Evolutionary conservation across 371 early-diverging fungal species (phyloP).

Genomic region (Rhizomucor miehei): DNA sequence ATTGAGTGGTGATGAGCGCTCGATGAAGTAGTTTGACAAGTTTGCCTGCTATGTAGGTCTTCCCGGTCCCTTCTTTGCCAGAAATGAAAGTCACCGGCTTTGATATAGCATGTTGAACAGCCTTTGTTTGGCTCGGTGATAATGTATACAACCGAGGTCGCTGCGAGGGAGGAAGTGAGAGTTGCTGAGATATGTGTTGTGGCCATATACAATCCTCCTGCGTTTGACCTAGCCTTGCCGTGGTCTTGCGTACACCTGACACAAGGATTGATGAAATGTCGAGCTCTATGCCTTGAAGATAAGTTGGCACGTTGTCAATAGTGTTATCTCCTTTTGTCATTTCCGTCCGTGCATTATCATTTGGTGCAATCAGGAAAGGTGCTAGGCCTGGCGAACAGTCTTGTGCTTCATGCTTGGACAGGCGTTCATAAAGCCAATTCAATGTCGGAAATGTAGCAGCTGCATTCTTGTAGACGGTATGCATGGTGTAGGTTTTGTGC

Average conservation of each 20-base stretch:
- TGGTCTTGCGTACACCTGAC: neutral
- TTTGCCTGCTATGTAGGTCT: slow-evolving; percentile 35
- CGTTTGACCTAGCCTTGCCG: neutral
- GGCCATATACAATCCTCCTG: slow-evolving; percentile 23
- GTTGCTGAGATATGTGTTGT: neutral
- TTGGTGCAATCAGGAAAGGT: neutral
- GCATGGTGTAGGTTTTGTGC: slow-evolving; percentile 18
- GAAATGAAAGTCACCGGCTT: slow-evolving; percentile 35
- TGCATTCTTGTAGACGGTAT: slow-evolving; percentile 19
- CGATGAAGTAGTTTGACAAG: slow-evolving; percentile 25
- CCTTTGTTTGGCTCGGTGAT: slow-evolving; percentile 34
- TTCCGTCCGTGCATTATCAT: too few species aligned
- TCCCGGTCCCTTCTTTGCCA: slow-evolving; percentile 41
- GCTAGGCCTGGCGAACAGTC: neutral
- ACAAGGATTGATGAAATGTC: slow-evolving; percentile 30
- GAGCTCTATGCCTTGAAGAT: slow-evolving; percentile 19
- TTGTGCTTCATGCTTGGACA: slow-evolving; percentile 6
- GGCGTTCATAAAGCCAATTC: slow-evolving; percentile 18
- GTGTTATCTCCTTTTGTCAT: too few species aligned
- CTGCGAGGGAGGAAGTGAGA: slow-evolving; percentile 3
- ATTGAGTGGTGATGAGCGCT: slow-evolving; percentile 21
- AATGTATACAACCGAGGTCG: slow-evolving; percentile 22
- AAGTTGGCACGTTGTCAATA: slow-evolving; percentile 22
- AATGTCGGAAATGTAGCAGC: slow-evolving; percentile 17
- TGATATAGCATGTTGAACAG: slow-evolving; percentile 28